Evolutionary conservation across 306 rosid genomes (phyloP), one percentile per base, ranked within the genome.

Genomic region (Castanea mollissima): DNA sequence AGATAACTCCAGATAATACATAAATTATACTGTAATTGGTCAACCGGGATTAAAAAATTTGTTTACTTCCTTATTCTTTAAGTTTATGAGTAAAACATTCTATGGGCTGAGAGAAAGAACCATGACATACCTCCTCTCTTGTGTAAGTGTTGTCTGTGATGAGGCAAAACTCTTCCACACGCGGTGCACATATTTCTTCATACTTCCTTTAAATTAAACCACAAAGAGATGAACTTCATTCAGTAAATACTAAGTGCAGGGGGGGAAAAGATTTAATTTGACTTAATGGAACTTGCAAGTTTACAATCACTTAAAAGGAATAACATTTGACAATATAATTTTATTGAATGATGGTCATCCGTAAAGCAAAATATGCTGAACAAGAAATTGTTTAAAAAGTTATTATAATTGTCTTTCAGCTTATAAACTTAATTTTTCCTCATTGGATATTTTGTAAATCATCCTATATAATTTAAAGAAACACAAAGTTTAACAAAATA

Each of bases 121-220:
- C 35, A 52, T 4, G 19, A 69, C 80, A 79, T 83, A 90, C 95
- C 86, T 91, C 90, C 59, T 87, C 88, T 83, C 80, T 91, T 1
- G 86, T 82, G 86, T 85, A 91, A 51, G 90, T 89, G 80, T 85
- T 82, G 84, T 85, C 92, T 5, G 95, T 91, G 81, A 91, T 89
- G 85, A 87, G 76, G 59, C 95, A 91, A 79, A 89, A 86, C 20
- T 87, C 92, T 74, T 91, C 92, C 44, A 87, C 83, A 2, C 81
- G 88, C 2, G 91, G 95, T 11, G 92, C 88, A 80, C 86, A 87
- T 59, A 87, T 83, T 82, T 89, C 95, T 89, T 91, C 95, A 15
- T 83, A 87, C 71, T 91, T 91, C 86, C 95, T 91, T 56, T 29
- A 34, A 73, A 64, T 31, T 29, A 34, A 69, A 64, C 56, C 76